phyloP scores from a whole-genome alignment of 192 early-diverging fungal genomes.

The Fimicolochytrium jonesii region DNA sequence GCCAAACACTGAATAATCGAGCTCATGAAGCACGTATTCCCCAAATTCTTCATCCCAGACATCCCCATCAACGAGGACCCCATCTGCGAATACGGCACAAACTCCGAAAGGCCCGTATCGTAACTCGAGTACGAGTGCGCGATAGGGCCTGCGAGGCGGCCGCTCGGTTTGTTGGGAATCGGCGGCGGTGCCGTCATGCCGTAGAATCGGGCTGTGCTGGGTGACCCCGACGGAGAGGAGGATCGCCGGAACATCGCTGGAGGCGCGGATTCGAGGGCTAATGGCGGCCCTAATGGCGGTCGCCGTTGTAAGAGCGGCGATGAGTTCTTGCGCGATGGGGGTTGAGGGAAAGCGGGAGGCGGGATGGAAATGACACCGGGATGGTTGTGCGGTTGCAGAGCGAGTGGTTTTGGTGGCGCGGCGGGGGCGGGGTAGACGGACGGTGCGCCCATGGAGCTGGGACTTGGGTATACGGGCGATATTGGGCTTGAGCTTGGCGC shows the following conservation, averaged over 20 bases:
- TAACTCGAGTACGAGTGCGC: too few species aligned
- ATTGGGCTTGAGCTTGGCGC: too few species aligned
- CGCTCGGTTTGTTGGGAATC: slow-evolving; percentile 1
- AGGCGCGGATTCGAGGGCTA: slow-evolving; percentile 1
- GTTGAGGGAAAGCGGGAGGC: too few species aligned
- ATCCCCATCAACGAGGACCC: slow-evolving; percentile 32
- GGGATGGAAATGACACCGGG: too few species aligned
- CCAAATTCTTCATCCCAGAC: slow-evolving; percentile 72
- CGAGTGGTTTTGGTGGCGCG: too few species aligned
- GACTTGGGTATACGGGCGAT: too few species aligned
- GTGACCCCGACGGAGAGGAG: slow-evolving; percentile 24
- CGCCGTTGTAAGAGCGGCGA: slow-evolving; percentile 8
- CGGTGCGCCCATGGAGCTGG: too few species aligned
- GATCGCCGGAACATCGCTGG: slow-evolving; percentile 21
- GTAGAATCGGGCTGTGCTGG: slow-evolving; percentile 25
- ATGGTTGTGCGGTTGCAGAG: too few species aligned
- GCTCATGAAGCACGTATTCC: slow-evolving; percentile 92
- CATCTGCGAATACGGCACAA: slow-evolving; percentile 14
- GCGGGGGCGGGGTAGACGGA: too few species aligned
- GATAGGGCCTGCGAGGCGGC: too few species aligned
- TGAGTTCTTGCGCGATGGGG: not conserved
- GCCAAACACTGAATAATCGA: slow-evolving; percentile 84
- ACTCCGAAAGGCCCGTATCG: too few species aligned
- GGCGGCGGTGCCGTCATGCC: slow-evolving; percentile 5
- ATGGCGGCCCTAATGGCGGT: slow-evolving; percentile 12